Percentiles rank a stretch among this genome's conserved stretches.
These are phyloP conservation scores for Abrus pulchellus DNA, from an alignment of 306 rosid genomes.

Conservation along the genomic window DNA sequence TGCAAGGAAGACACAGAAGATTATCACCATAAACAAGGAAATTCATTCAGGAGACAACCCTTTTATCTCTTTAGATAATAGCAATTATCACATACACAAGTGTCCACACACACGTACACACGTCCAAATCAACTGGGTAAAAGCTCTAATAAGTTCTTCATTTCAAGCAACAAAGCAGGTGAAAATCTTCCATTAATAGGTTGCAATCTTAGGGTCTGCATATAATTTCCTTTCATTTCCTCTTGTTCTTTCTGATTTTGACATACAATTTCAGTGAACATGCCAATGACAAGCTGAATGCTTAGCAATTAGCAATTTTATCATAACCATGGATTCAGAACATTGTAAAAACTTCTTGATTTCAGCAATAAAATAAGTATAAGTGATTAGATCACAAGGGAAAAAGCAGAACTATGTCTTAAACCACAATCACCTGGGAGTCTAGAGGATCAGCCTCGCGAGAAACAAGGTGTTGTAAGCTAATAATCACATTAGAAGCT, in stretches of 20 bases:
- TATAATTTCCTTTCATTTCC: not conserved
- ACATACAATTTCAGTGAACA: not conserved
- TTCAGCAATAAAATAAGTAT: not conserved
- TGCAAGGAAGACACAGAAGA: slow-evolving; percentile 39
- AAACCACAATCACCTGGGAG: slow-evolving; percentile 61
- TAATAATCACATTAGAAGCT: slow-evolving; percentile 82
- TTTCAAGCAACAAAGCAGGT: not conserved
- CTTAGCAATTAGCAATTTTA: not conserved
- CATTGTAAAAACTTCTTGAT: not conserved
- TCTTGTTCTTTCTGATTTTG: slow-evolving; percentile 1
- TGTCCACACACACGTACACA: not conserved
- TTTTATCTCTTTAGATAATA: not conserved
- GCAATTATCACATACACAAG: not conserved
- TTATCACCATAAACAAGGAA: slow-evolving; percentile 24
- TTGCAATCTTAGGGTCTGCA: not conserved
- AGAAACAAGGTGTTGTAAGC: slow-evolving; percentile 87
- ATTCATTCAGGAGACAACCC: slow-evolving; percentile 11
- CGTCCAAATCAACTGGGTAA: not conserved
- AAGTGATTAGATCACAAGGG: not conserved
- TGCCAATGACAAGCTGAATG: not conserved
- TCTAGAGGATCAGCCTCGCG: slow-evolving; percentile 94
- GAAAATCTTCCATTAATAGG: slow-evolving; percentile 9
- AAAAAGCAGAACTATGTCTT: not conserved
- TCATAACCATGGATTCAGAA: not conserved
- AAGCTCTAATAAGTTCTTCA: not conserved